Base-by-base conservation (phyloP, 306 rosid genomes). In the Ziziphus jujuba region DNA sequence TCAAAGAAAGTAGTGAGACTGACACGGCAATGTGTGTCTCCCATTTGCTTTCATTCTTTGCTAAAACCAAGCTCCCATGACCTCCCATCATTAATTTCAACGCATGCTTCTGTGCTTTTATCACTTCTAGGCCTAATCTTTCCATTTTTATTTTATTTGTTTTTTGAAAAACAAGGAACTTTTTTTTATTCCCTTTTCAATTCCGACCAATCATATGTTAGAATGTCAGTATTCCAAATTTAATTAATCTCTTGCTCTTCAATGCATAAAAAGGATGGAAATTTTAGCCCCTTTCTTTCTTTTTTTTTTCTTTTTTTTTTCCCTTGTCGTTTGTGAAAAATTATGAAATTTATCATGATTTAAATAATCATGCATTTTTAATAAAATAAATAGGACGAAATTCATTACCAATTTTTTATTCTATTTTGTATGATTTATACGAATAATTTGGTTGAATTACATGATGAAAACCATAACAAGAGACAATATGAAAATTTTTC, bases 11-110 rank as follows among this genome's bases (percentile, higher is more conserved):
- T 59, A 70, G 72, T 67, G 67, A 62, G 70, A 67, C 71, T 72
- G 83, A 70, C 89, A 81, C 84, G 80, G 72, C 85, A 78, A 79
- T 75, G 66, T 67, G 61, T 82, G 78, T 86, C 83, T 50, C 84
- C 82, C 49, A 17, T 80, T 70, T 45, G 62, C 67, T 75, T 75
- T 71, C 63, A 79, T 55, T 65, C 71, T 66, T 74, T 43, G 67
- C 57, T 57, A 60, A 44, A 63, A 77, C 72, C 63, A 36, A 51
- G 13, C 48, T 63, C 35, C 49, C 60, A 33, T 56, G 34, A 56
- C 35, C 5, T 23, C 23, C 53, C 86, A 79, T 84, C 87, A 71
- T 85, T 82, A 77, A 84, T 87, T 85, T 76, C 87, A 69, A 79
- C 54, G 89, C 91, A 82, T 80, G 89, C 84, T 81, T 70, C 67